phyloP scores from a whole-genome alignment of 2,329 filamentous ascomycete species.

The Lojkania enalia region DNA sequence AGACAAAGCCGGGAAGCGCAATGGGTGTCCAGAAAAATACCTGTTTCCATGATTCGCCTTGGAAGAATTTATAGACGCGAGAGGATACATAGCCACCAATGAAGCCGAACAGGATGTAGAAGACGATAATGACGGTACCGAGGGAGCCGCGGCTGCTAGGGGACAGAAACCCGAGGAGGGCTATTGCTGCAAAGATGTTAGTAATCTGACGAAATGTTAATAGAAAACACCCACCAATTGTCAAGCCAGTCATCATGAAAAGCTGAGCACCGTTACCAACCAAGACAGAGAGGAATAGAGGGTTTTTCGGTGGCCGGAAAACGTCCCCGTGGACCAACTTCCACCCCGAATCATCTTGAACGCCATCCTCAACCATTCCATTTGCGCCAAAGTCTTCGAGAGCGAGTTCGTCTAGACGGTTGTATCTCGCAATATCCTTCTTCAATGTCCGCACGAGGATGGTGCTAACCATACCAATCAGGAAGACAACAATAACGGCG shows the following conservation, averaged over 20 bases:
- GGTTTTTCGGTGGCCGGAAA: constrained; percentile 83
- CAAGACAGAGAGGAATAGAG: constrained; percentile 82
- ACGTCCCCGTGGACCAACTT: constrained; percentile 98
- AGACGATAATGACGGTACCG: constrained; percentile 87
- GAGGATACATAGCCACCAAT: constrained; percentile 90
- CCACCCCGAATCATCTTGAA: constrained; percentile 98
- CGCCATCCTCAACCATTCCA: constrained; percentile 77
- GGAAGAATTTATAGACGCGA: constrained; percentile 91
- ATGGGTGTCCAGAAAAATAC: constrained; percentile 88
- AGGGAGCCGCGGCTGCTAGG: constrained; percentile 94
- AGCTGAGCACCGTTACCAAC: constrained; percentile 93
- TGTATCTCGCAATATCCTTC: constrained; percentile 97
- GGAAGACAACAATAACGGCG: constrained; percentile 88
- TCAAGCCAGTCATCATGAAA: constrained; percentile 96
- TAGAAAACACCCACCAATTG: constrained; percentile 61
- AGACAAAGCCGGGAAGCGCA: constrained; percentile 84
- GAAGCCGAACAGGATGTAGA: constrained; percentile 91
- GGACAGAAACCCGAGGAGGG: constrained; percentile 90
- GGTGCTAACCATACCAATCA: constrained; percentile 90
- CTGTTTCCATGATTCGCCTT: constrained; percentile 90
- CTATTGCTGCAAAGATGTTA: constrained; percentile 62
- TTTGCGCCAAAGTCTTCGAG: constrained; percentile 86
- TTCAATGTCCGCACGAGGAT: constrained; percentile 84
- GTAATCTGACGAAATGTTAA: neutral
- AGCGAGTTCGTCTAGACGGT: constrained; percentile 87